These are phyloP conservation scores for Circinella umbellata DNA, from an alignment of 371 early-diverging fungal genomes.

Conservation along the genomic window DNA sequence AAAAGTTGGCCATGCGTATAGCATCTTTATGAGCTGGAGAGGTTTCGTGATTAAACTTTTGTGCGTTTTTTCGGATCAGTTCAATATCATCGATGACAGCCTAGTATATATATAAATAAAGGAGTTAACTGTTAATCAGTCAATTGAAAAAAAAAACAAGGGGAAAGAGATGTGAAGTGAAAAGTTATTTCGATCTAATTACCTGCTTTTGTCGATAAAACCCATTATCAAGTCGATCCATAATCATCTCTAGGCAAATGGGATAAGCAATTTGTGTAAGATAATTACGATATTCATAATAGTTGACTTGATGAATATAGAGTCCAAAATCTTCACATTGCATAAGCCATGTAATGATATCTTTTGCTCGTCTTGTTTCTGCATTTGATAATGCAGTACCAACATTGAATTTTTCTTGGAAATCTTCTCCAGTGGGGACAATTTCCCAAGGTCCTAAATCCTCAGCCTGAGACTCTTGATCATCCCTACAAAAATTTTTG, in stretches of 20 bases:
- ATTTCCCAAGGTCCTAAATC: conserved; percentile 64
- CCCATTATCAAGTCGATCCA: conserved; percentile 55
- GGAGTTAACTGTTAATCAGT: too few relatives aligned
- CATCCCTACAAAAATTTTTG: conserved; percentile 32
- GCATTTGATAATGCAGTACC: conserved; percentile 15
- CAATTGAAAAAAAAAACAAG: too few relatives aligned
- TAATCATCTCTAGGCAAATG: conserved; percentile 65
- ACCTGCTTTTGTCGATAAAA: conserved; percentile 70
- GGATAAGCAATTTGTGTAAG: conserved; percentile 72
- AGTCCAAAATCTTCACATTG: conserved; percentile 54
- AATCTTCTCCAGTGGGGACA: conserved; percentile 39
- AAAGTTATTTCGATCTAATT: neutral
- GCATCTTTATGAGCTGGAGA: conserved; percentile 66
- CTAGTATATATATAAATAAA: conserved; percentile 17
- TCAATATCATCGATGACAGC: conserved; percentile 71
- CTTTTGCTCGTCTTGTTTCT: conserved; percentile 38
- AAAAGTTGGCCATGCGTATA: conserved; percentile 59
- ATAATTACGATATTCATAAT: conserved; percentile 68
- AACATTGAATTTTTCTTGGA: conserved; percentile 39
- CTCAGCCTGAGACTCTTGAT: conserved; percentile 34
- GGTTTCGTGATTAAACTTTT: conserved; percentile 67
- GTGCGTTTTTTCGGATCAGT: conserved; percentile 70
- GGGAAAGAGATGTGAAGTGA: too few relatives aligned
- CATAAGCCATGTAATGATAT: conserved; percentile 42
- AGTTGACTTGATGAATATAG: conserved; percentile 73